A percentile compares a stretch with the other conserved stretches of the same genome.
These are phyloP conservation scores for Alloteropsis semialata DNA, from an alignment of 176 grass and related monocot species.

Conservation along the genomic window DNA sequence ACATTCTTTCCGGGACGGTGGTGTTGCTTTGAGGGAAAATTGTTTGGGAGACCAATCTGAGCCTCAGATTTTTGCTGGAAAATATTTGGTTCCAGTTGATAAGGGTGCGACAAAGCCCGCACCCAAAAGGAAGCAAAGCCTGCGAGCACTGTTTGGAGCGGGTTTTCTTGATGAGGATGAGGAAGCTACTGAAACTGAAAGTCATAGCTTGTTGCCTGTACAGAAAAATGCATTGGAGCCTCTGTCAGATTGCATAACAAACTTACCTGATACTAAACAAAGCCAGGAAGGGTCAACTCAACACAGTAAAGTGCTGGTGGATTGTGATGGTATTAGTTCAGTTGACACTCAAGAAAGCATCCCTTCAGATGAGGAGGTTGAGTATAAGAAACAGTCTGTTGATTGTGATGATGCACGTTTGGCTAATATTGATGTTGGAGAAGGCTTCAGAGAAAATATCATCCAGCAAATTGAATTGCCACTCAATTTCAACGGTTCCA, in stretches of 20 bases:
- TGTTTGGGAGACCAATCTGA: not conserved
- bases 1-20: not conserved
- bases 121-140: conserved; percentile 51
- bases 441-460: not conserved
- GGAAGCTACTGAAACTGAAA: not conserved
- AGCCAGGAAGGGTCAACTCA: not conserved
- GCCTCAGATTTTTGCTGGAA: not conserved
- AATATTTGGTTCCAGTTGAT: not conserved
- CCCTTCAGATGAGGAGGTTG: not conserved
- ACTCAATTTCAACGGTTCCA: not conserved
- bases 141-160: conserved; percentile 29
- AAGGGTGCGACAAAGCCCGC: not conserved
- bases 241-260: not conserved
- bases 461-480: not conserved
- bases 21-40: not conserved
- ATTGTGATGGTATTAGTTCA: conserved; percentile 23
- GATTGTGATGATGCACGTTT: not conserved
- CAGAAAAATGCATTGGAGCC: conserved; percentile 1
- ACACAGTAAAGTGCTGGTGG: not conserved
- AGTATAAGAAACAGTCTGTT: not conserved
- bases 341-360: conserved; percentile 1
- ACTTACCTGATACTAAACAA: not conserved
- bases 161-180: conserved; percentile 28
- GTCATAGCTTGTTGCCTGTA: not conserved
- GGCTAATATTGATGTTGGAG: not conserved